Conservation (phyloP, 2,329 filamentous ascomycete species). For the Chalaropsis thielavioides region DNA sequence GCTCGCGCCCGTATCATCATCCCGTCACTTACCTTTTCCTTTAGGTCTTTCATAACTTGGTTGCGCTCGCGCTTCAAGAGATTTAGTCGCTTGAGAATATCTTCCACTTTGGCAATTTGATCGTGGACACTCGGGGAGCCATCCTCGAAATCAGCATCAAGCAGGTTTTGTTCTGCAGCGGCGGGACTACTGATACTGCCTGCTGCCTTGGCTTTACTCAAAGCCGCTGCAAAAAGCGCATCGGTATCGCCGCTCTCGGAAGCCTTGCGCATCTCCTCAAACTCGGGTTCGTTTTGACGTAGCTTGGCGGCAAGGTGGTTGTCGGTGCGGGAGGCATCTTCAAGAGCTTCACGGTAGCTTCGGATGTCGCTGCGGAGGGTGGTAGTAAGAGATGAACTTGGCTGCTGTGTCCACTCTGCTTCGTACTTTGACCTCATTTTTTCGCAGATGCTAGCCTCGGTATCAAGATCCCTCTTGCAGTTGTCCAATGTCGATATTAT, state of each 20-base stretch:
- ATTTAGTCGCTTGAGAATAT: conserved; percentile 78
- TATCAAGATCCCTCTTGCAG: conserved; percentile 77
- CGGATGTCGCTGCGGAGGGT: conserved; percentile 77
- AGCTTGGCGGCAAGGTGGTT: conserved; percentile 69
- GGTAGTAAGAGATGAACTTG: conserved; percentile 75
- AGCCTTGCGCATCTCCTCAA: conserved; percentile 88
- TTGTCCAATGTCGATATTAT: conserved; percentile 61
- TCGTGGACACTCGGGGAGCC: conserved; percentile 67
- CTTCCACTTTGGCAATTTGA: conserved; percentile 79
- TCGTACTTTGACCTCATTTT: conserved; percentile 99
- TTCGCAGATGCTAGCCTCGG: conserved; percentile 95
- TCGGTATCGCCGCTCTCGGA: conserved; percentile 78
- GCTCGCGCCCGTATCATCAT: too few relatives aligned
- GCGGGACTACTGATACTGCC: conserved; percentile 47
- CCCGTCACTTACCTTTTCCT: conserved; percentile 65
- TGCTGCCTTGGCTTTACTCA: conserved; percentile 61
- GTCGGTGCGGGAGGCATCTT: conserved; percentile 80
- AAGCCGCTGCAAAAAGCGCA: conserved; percentile 71
- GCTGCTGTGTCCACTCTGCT: conserved; percentile 90
- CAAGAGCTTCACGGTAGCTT: conserved; percentile 75
- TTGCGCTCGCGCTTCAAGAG: conserved; percentile 81
- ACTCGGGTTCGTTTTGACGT: conserved; percentile 72
- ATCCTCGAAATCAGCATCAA: conserved; percentile 88
- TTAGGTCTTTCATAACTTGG: conserved; percentile 89
- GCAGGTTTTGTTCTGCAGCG: conserved; percentile 55